Base-by-base conservation (phyloP, 108 stramenopile species). In the Pseudonitzschia multistriata region DNA sequence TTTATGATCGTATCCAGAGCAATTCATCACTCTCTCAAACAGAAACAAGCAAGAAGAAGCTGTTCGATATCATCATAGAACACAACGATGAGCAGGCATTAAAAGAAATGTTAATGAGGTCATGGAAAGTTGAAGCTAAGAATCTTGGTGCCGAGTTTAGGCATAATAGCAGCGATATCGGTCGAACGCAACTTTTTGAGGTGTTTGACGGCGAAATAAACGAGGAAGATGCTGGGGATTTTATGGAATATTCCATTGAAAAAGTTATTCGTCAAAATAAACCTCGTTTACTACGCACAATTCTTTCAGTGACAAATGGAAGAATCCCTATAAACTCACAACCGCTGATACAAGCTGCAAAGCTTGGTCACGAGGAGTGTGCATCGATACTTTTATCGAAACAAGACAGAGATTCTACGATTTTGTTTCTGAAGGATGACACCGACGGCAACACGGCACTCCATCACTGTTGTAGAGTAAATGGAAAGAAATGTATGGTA, bases 261-360 rank as follows among this genome's bases (percentile, higher is more conserved):
- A 35, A 19, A 36, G 1, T 30, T 69, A 67, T 81, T 2, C 30
- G 56, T 19, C 53, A 42, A 29, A 63, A 80, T 61, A 40, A 64
- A 42, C 70, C 79, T 2, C 33, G 69, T 34, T 39, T 82, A 13
- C 19, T 82, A 22, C 63, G 56, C 15, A 54, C 55, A 31, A 34
- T 80, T 4, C 73, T 69, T 65, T 34, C 47, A 3, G 28, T 54
- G 8, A 49, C 50, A 17, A 45, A 35, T 10, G 48, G 54, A 35
- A 47, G 27, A n/a, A 28, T 33, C 5, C 24, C 56, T n/a, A 36
- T 36, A n/a, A 27, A 27, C 13, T 72, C 63, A 17, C 27, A 33
- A 30, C 71, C 86, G 30, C 78, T 88, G 13, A 73, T 86, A 72
- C 76, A 88, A 0, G 85, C 89, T 1, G 84, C 80, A 19, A 67